Percentiles rank a stretch among this genome's conserved stretches.
These are phyloP conservation scores for Cercospora sesami DNA, from an alignment of 2,329 filamentous ascomycete genomes.

Conservation along the genomic window DNA sequence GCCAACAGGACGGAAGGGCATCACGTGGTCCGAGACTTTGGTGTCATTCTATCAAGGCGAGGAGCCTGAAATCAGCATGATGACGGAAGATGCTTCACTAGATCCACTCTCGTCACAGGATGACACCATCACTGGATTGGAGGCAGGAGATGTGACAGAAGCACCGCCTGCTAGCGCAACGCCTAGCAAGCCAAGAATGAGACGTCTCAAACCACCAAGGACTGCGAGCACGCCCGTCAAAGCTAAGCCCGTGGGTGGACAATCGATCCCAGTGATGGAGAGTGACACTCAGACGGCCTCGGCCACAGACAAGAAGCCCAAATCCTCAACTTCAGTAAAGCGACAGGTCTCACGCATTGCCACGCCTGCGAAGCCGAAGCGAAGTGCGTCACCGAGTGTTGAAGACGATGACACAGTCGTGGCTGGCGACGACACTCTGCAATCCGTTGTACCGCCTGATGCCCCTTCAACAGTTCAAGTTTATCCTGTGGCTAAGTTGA, in stretches of 20 bases:
- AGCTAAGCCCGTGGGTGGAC: constrained; percentile 9
- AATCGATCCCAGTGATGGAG: background rate
- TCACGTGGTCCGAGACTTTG: constrained; percentile 51
- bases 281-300: background rate
- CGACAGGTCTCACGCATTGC: constrained; percentile 37
- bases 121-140: background rate
- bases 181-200: constrained; percentile 36
- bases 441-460: background rate
- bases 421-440: constrained; percentile 2
- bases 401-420: background rate
- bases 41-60: constrained; percentile 46
- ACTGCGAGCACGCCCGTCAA: constrained; percentile 29
- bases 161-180: constrained; percentile 31
- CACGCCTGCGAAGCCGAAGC: constrained; percentile 37
- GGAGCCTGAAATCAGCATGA: constrained; percentile 24
- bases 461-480: background rate
- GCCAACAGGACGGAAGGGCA: constrained; percentile 36
- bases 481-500: background rate
- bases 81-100: constrained; percentile 29
- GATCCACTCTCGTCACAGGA: constrained; percentile 8
- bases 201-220: constrained; percentile 30
- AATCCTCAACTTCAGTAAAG: constrained; percentile 19
- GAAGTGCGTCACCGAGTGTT: background rate
- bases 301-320: background rate
- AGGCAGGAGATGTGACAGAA: constrained; percentile 6